A percentile compares a stretch with the other conserved stretches of the same genome.
Evolutionary conservation across 2,329 filamentous ascomycete species (phyloP).

Genomic region (Fusarium clavum): DNA sequence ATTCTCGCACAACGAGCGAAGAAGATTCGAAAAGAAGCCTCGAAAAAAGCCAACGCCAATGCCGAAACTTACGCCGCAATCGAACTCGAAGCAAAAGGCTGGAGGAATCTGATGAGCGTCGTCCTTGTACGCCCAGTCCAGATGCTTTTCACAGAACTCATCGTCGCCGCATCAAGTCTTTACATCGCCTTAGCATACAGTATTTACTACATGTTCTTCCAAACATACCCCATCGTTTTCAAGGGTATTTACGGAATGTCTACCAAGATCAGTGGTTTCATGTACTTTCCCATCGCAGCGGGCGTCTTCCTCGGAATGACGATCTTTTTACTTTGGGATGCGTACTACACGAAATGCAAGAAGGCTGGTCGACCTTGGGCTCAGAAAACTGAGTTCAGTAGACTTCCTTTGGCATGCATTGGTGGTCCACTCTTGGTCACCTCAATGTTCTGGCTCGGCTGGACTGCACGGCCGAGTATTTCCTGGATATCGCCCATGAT

Average conservation of each 20-base stretch:
- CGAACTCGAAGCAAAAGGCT: constrained; percentile 1
- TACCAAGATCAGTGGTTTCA: constrained; percentile 5
- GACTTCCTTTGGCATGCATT: constrained; percentile 30
- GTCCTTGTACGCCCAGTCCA: constrained; percentile 19
- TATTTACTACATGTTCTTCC: constrained; percentile 37
- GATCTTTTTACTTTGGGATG: constrained; percentile 28
- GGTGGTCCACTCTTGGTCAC: constrained; percentile 25
- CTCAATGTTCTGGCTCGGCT: constrained; percentile 39
- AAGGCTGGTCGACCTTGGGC: constrained; percentile 23
- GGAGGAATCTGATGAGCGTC: constrained; percentile 11
- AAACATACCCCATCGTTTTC: constrained; percentile 39
- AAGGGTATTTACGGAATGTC: constrained; percentile 21
- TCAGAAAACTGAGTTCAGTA: constrained; percentile 23
- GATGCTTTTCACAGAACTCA: constrained; percentile 28
- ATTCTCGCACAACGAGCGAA: constrained; percentile 16
- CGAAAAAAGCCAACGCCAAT: background rate
- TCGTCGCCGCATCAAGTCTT: constrained; percentile 24
- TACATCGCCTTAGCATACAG: constrained; percentile 34
- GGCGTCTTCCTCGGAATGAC: constrained; percentile 9
- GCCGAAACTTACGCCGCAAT: background rate
- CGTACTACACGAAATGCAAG: constrained; percentile 16
- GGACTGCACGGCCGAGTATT: constrained; percentile 20
- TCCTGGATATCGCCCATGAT: constrained; percentile 16
- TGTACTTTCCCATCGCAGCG: constrained; percentile 16
- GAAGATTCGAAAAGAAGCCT: background rate